A percentile compares a stretch with the other conserved stretches of the same genome.
phyloP scores from a whole-genome alignment of 306 rosid genomes.

The Styphnolobium japonicum region DNA sequence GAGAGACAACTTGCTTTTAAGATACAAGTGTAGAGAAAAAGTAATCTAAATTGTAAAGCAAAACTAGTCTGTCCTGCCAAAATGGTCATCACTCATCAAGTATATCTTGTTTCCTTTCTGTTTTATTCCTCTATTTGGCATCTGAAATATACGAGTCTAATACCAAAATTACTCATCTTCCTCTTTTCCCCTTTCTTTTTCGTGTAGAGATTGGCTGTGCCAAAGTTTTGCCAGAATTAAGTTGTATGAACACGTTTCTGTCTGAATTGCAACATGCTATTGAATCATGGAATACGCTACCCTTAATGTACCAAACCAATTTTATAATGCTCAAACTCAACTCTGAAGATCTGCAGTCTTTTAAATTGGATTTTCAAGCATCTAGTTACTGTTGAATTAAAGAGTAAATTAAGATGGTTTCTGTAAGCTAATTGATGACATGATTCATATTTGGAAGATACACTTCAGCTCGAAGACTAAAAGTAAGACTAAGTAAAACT shows the following conservation, averaged over 20 bases:
- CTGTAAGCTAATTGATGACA: background rate
- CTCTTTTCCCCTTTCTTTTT: background rate
- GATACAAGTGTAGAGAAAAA: conserved; percentile 14
- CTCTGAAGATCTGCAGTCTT: background rate
- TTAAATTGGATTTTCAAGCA: background rate
- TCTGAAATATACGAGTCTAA: background rate
- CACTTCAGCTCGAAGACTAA: no score
- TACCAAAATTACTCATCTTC: background rate
- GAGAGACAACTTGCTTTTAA: conserved; percentile 59
- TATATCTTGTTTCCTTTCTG: background rate
- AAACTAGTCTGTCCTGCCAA: background rate
- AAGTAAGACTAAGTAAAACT: no score
- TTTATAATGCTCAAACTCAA: background rate
- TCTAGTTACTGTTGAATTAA: background rate
- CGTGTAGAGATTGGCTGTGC: background rate
- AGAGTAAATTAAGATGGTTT: background rate
- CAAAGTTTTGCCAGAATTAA: background rate
- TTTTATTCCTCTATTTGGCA: background rate
- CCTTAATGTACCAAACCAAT: background rate
- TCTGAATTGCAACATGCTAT: background rate
- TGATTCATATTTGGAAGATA: background rate
- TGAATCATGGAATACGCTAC: background rate
- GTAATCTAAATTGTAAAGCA: background rate
- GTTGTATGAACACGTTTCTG: background rate
- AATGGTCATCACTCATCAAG: background rate